phyloP scores from a whole-genome alignment of 208 protist species.

The Herpetomonas samuelpessoai region DNA sequence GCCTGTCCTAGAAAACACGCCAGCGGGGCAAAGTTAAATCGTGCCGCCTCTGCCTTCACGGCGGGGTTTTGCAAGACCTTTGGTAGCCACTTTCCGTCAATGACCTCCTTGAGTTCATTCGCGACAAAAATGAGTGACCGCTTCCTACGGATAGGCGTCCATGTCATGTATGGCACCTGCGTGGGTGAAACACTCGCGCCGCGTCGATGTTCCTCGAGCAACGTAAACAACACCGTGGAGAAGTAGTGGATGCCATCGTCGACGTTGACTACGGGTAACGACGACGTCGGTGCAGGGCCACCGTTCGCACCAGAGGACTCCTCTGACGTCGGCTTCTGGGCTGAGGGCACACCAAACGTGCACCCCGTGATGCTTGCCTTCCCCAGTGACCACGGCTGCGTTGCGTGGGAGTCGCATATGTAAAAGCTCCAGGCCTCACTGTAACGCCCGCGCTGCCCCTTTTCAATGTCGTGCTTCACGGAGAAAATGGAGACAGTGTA shows the following conservation, averaged over 20 bases:
- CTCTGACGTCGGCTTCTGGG: not conserved
- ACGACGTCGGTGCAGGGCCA: not conserved
- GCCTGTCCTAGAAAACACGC: constrained; percentile 66
- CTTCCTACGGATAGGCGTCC: constrained; percentile 69
- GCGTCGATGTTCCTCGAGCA: constrained; percentile 75
- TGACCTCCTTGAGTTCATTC: constrained; percentile 59
- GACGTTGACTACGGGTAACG: constrained; percentile 13
- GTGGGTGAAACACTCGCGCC: constrained; percentile 13
- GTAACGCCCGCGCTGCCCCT: constrained; percentile 24
- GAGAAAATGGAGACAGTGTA: constrained; percentile 87
- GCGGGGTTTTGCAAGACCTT: constrained; percentile 43
- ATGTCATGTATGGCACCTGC: constrained; percentile 85
- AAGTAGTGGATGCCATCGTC: constrained; percentile 83
- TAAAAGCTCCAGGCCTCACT: constrained; percentile 73
- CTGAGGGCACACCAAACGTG: constrained; percentile 25
- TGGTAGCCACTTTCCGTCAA: constrained; percentile 77
- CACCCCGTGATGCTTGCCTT: constrained; percentile 74
- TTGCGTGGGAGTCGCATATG: constrained; percentile 86
- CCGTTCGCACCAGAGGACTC: not conserved
- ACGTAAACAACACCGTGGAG: constrained; percentile 70
- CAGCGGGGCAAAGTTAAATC: constrained; percentile 52
- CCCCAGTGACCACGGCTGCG: constrained; percentile 78
- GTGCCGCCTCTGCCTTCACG: constrained; percentile 36
- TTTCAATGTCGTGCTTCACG: constrained; percentile 48
- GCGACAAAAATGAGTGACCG: constrained; percentile 42